phyloP scores from a whole-genome alignment of 2,329 filamentous ascomycete species.

The Camillea tinctor region DNA sequence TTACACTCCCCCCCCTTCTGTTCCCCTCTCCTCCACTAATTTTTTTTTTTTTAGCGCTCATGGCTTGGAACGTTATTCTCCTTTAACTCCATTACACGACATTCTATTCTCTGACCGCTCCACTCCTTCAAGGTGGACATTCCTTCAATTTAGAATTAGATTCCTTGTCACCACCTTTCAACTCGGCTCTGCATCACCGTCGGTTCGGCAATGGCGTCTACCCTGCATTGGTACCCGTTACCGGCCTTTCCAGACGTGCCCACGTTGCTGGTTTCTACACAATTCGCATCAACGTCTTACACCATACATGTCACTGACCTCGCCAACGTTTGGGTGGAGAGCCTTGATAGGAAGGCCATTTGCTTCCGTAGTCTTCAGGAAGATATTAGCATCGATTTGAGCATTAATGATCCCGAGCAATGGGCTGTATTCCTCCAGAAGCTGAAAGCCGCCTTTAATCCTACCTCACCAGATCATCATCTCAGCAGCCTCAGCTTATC shows the following conservation, averaged over 20 bases:
- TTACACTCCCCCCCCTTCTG: too few relatives aligned
- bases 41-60: too few relatives aligned
- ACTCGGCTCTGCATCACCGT: too few relatives aligned
- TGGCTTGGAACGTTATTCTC: too few relatives aligned
- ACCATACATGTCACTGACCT: constrained; percentile 68
- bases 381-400: constrained; percentile 71
- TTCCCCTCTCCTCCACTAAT: too few relatives aligned
- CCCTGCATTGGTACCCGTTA: constrained; percentile 47
- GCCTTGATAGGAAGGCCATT: constrained; percentile 60
- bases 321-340: constrained; percentile 70
- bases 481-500: constrained; percentile 46
- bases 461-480: constrained; percentile 41
- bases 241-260: constrained; percentile 50
- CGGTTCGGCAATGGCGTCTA: constrained; percentile 29
- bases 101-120: background rate
- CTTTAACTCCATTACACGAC: background rate
- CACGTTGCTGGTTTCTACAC: constrained; percentile 61
- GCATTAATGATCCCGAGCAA: constrained; percentile 62
- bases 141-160: too few relatives aligned
- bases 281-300: constrained; percentile 58
- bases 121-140: too few relatives aligned
- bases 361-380: constrained; percentile 60
- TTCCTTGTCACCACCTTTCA: background rate
- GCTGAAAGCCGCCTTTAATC: constrained; percentile 53
- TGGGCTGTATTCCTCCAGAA: constrained; percentile 66